These are phyloP conservation scores for Aquilaria agallochum DNA, from an alignment of 441 rosid species.

Conservation along the genomic window DNA sequence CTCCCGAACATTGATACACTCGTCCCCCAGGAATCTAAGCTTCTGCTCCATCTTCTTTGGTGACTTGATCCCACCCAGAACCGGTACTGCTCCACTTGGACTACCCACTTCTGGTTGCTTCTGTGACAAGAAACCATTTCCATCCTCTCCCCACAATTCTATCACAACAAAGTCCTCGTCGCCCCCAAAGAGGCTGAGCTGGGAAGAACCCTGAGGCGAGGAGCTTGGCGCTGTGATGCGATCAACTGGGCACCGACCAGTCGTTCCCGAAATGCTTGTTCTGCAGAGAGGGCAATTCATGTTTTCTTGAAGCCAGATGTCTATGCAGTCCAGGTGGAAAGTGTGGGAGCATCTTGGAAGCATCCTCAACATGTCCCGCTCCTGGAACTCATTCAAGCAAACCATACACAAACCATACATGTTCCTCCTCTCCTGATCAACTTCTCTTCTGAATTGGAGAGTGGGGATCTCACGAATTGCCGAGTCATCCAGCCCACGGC, in stretches of 20 bases:
- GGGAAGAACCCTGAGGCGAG: constrained; percentile 51
- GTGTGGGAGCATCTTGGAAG: constrained; percentile 56
- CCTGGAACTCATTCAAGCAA: constrained; percentile 59
- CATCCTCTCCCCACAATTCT: constrained; percentile 42
- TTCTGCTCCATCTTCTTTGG: constrained; percentile 30
- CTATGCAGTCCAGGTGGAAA: constrained; percentile 62
- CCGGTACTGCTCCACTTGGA: constrained; percentile 15
- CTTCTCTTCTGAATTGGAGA: constrained; percentile 38
- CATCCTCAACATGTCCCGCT: constrained; percentile 50
- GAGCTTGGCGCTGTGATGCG: constrained; percentile 55
- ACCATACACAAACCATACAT: constrained; percentile 45
- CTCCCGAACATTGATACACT: constrained; percentile 49
- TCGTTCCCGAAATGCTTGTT: constrained; percentile 43
- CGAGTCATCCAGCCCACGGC: constrained; percentile 47
- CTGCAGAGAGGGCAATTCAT: constrained; percentile 66
- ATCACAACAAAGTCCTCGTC: constrained; percentile 60
- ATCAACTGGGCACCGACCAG: constrained; percentile 29
- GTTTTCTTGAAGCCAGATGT: constrained; percentile 55
- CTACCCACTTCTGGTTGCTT: constrained; percentile 27
- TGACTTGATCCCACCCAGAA: constrained; percentile 20
- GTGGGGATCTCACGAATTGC: constrained; percentile 50
- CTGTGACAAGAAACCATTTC: constrained; percentile 9
- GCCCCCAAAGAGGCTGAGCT: constrained; percentile 31
- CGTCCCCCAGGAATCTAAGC: constrained; percentile 35
- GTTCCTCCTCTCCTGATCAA: constrained; percentile 15